Evolutionary conservation across 306 rosid species (phyloP).

Genomic region (Cucurbita ficifolia): DNA sequence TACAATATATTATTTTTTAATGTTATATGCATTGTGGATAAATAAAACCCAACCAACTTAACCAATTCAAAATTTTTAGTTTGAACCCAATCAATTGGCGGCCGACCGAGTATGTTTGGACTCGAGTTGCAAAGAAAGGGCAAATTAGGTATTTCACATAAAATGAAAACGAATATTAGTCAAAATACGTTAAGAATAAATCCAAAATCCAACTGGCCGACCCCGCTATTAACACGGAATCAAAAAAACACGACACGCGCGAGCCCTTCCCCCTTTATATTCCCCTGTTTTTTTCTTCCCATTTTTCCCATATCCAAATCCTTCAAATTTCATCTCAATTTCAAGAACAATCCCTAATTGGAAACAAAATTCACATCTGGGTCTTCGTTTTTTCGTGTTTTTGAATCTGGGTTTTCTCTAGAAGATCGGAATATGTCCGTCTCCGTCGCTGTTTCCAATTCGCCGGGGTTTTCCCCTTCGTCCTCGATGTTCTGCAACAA

Average conservation of each 20-base stretch:
- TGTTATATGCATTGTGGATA: too few species aligned
- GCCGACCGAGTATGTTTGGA: background rate
- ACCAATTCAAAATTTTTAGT: too few species aligned
- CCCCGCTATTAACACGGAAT: slow-evolving; percentile 10
- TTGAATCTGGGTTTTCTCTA: background rate
- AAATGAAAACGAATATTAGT: background rate
- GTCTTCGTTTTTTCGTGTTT: background rate
- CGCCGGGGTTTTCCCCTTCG: slow-evolving; percentile 72
- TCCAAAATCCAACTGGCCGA: slow-evolving; percentile 1
- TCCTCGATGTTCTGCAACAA: slow-evolving; percentile 46
- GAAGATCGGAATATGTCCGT: slow-evolving; percentile 35
- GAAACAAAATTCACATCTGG: background rate
- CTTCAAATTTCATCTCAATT: background rate
- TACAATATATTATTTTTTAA: too few species aligned
- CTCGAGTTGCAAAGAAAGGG: background rate
- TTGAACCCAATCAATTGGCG: too few species aligned
- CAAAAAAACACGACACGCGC: background rate
- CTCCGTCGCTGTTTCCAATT: slow-evolving; percentile 57
- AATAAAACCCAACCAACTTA: too few species aligned
- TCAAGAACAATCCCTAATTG: background rate
- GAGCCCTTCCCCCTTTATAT: background rate
- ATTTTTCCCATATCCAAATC: background rate
- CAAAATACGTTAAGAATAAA: background rate
- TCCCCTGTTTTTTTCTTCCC: background rate
- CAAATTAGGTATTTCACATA: background rate